Evolutionary conservation across 192 early-diverging fungal genomes (phyloP).

Genomic region (Geranomyces michiganensis): DNA sequence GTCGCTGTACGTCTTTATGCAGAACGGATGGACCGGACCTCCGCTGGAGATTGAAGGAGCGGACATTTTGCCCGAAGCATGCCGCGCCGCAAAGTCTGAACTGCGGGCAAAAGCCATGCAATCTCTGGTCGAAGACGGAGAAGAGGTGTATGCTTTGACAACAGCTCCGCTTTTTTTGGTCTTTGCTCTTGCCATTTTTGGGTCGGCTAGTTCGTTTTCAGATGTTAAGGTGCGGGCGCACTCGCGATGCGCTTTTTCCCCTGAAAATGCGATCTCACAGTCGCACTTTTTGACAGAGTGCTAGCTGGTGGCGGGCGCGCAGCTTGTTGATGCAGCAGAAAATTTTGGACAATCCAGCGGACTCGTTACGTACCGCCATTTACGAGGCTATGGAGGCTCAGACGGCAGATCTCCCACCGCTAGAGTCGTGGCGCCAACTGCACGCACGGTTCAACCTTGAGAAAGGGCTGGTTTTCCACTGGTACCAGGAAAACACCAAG

Average conservation of each 20-base stretch:
- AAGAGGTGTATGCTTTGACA: constrained; percentile 81
- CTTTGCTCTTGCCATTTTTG: constrained; percentile 68
- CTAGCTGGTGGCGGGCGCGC: constrained; percentile 78
- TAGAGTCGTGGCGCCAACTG: constrained; percentile 33
- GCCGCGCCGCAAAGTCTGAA: background rate
- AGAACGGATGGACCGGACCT: constrained; percentile 90
- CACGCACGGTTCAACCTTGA: constrained; percentile 76
- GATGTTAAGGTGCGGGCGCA: constrained; percentile 13
- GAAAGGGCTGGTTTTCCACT: constrained; percentile 75
- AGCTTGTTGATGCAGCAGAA: constrained; percentile 76
- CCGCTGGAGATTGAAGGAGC: constrained; percentile 60
- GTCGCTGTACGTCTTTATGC: constrained; percentile 79
- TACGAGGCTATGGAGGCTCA: constrained; percentile 31
- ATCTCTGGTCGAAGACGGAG: constrained; percentile 72
- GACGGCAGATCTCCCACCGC: constrained; percentile 9
- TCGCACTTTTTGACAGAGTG: constrained; percentile 42
- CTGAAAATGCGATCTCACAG: too few species aligned
- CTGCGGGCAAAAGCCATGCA: constrained; percentile 35
- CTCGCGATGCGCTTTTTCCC: constrained; percentile 5
- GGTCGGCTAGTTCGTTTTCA: constrained; percentile 48
- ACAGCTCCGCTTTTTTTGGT: constrained; percentile 68
- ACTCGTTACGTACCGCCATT: constrained; percentile 56
- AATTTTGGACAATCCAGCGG: constrained; percentile 68
- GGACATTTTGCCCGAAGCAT: constrained; percentile 57
- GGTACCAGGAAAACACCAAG: constrained; percentile 73